These are phyloP conservation scores for Oemleria cerasiformis DNA, from an alignment of 306 rosid genomes.

Conservation along the genomic window DNA sequence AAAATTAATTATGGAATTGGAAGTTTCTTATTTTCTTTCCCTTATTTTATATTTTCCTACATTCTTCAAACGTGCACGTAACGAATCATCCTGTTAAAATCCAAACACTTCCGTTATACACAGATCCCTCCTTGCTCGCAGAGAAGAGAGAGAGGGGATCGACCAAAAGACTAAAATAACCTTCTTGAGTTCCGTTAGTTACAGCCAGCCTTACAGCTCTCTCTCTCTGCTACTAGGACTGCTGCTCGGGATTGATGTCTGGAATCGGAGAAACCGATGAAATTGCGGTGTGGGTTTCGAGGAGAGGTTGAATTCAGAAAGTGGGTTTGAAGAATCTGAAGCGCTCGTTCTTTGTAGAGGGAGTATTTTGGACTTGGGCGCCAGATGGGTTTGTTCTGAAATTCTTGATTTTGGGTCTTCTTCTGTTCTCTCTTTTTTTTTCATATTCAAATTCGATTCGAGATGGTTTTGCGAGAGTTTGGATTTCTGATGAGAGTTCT, in stretches of 20 bases:
- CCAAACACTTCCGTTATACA: slow-evolving; percentile 21
- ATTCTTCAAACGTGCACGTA: slow-evolving; percentile 27
- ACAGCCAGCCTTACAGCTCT: not conserved
- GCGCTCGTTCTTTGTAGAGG: slow-evolving; percentile 10
- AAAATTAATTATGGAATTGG: not conserved
- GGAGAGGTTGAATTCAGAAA: slow-evolving; percentile 4
- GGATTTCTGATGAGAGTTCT: slow-evolving; percentile 31
- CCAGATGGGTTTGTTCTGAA: slow-evolving; percentile 41
- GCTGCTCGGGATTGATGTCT: slow-evolving; percentile 18
- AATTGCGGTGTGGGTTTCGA: slow-evolving; percentile 19
- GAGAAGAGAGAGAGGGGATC: slow-evolving; percentile 18
- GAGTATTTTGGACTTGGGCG: slow-evolving; percentile 1
- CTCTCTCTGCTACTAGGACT: slow-evolving; percentile 8
- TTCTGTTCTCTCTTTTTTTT: not conserved
- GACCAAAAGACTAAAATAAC: slow-evolving; percentile 29
- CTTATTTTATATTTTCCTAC: not conserved
- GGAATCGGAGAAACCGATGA: slow-evolving; percentile 24
- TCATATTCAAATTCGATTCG: slow-evolving; percentile 34
- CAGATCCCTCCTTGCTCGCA: slow-evolving; percentile 19
- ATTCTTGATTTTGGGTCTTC: slow-evolving; percentile 26
- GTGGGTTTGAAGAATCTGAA: slow-evolving; percentile 30
- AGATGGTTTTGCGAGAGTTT: slow-evolving; percentile 18
- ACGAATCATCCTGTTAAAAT: slow-evolving; percentile 27
- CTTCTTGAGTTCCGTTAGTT: slow-evolving; percentile 12
- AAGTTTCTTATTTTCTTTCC: slow-evolving; percentile 7